Conservation (phyloP, 345 rosid species). For the Luvunga scandens region DNA sequence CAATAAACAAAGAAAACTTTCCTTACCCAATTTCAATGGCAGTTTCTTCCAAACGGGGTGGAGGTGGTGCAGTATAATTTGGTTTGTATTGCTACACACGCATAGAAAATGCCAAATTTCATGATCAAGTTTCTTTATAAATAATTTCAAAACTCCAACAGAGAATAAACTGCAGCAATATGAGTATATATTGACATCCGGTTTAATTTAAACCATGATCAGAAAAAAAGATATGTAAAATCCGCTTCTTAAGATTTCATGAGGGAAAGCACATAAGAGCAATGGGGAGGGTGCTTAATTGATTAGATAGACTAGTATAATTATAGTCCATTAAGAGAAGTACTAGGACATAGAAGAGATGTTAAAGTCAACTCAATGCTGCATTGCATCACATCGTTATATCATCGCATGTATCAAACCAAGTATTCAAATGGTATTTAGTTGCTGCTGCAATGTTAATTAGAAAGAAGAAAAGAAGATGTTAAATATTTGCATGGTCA, state of each 20-base stretch:
- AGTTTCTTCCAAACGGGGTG: conserved; percentile 55
- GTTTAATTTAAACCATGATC: not conserved
- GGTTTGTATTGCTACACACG: conserved; percentile 68
- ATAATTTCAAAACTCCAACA: not conserved
- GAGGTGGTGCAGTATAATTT: conserved; percentile 82
- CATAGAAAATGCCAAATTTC: conserved; percentile 9
- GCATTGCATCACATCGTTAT: not conserved
- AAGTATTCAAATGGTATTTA: not conserved
- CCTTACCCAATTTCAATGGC: conserved; percentile 85
- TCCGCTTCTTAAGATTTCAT: not conserved
- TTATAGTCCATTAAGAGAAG: not conserved
- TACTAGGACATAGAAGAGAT: not conserved
- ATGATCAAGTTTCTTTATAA: not conserved
- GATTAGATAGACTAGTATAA: not conserved
- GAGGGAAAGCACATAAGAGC: not conserved
- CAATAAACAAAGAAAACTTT: conserved; percentile 4
- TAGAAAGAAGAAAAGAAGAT: not conserved
- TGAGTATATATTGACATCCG: not conserved
- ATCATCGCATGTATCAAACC: not conserved
- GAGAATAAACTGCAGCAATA: not conserved
- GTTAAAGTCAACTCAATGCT: not conserved
- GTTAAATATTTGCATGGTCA: not conserved
- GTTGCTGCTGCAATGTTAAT: not conserved
- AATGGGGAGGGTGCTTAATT: not conserved
- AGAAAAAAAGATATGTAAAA: not conserved